Evolutionary conservation across 129 eudicot genomes (phyloP), one percentile per base, ranked within the genome.

Genomic region (Rutidosis leptorrhynchoides): DNA sequence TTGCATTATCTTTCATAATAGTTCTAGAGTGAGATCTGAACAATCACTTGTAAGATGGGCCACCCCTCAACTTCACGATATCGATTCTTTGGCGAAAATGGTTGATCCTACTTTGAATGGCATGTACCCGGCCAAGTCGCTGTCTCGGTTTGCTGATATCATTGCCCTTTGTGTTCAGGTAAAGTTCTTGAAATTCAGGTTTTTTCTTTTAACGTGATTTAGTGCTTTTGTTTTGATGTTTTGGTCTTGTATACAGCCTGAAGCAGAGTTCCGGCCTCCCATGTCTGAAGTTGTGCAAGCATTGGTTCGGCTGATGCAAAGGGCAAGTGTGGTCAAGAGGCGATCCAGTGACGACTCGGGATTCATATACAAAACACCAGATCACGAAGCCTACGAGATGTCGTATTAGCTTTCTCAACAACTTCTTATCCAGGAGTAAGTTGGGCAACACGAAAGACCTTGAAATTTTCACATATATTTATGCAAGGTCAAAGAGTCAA

Each of bases 241-340:
- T 73, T 24, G 51, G 40, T 52, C 46, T 70, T 58, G 17, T 60
- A 29, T 77, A 21, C 94, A 92, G 98, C 95, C 98, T 21, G 96
- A 92, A 71, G 96, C 98, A 0, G 98, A 92, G 77, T 88, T 92
- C 72, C 79, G 98, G 46, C 98, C 98, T 61, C 95, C 96, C 1
- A 88, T 88, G 95, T 88, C 98, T 28, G 98, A 92, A 78, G 98
- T 92, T 2, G 98, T 92, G 73, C 98, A 92, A 78, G 96, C 98
- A 57, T 76, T 92, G 74, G 98, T 88, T 35, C 86, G 91, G 33
- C 71, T 92, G 27, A 80, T 88, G 87, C 98, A 92, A 69, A 74
- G 98, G 72, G 98, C 96, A 40, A 89, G 95, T 62, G 87, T 77
- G 40, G 83, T 82, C 19, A 85, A 80, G 42, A 88, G 96, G 70